Evolutionary conservation across 2,329 filamentous ascomycete genomes (phyloP), one percentile per base, ranked within the genome.

Genomic region (Fusarium metavorans): DNA sequence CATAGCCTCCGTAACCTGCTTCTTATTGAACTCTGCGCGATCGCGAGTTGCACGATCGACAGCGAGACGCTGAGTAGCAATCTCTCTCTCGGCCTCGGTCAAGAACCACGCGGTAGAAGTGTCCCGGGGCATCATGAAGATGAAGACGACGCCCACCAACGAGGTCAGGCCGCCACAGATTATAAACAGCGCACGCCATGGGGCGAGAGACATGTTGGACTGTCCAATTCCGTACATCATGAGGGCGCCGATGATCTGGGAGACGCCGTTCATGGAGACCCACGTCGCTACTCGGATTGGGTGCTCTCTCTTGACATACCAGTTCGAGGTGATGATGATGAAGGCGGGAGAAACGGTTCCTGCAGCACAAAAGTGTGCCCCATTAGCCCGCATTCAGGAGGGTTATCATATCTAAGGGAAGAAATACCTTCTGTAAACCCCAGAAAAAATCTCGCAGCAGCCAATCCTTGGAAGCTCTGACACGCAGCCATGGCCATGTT

Each of bases 21-120:
- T 16, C 41, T 80, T 59, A 0, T 84, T 86, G 74, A 88, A 88
- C 14, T 79, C 81, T 0, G 84, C 86, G 69, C 81, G 80, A 67
- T 83, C 81, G 30, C 82, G 79, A 14, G 79, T 79, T 43, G 81
- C 82, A 30, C 79, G 79, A 34, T 83, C 81, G 20, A 70, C 61
- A 14, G 76, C 79, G 78, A 83, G 80, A 13, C 81, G 79, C 34
- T 78, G 62, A 0, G 83, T 81, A 1, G 86, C 75, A 5, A 87
- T 81, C 48, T 84, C 78, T 65, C 83, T 84, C 73, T 89, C 85
- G 9, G 82, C 78, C 0, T 79, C 73, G 5, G 76, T 85, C 3
- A 89, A 78, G 72, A 89, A 89, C 87, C 87, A 88, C 1, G 87
- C 87, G 14, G 84, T 82, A 3, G 81, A 81, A 0, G 87, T 86